A percentile compares a stretch with the other conserved stretches of the same genome.
Evolutionary conservation across 2,329 filamentous ascomycete genomes (phyloP).

Genomic region (Tolypocladium cylindrosporum): DNA sequence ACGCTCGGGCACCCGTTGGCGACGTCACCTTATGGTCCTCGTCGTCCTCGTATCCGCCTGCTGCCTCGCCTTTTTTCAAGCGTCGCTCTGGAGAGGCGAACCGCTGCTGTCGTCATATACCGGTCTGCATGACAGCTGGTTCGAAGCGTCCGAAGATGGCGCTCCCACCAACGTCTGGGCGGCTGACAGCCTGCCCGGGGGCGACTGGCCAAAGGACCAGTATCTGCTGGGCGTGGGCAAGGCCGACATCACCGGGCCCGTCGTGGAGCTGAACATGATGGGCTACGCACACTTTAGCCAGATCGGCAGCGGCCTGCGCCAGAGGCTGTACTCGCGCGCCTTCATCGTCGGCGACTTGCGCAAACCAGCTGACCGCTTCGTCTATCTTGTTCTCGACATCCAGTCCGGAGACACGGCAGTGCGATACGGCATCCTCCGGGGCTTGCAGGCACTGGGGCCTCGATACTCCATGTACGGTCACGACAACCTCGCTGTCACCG

Average conservation of each 20-base stretch:
- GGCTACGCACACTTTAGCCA: conserved; percentile 76
- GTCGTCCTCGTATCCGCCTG: conserved; percentile 6
- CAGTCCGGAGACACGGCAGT: conserved; percentile 81
- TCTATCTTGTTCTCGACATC: conserved; percentile 81
- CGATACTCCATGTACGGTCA: conserved; percentile 63
- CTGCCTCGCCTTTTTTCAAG: conserved; percentile 7
- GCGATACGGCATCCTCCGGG: conserved; percentile 70
- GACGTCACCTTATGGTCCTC: conserved; percentile 5
- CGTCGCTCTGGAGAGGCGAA: conserved; percentile 6
- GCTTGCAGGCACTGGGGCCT: conserved; percentile 54
- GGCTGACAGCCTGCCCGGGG: conserved; percentile 3
- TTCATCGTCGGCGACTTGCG: conserved; percentile 71
- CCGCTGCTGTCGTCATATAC: conserved; percentile 8
- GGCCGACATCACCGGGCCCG: conserved; percentile 54
- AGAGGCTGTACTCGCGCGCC: conserved; percentile 75
- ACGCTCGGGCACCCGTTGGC: conserved; percentile 1
- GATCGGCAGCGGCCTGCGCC: conserved; percentile 71
- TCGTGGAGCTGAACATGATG: conserved; percentile 84
- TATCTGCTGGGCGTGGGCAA: conserved; percentile 44
- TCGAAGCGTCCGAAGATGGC: neutral
- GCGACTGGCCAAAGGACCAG: conserved; percentile 7
- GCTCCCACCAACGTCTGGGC: conserved; percentile 7
- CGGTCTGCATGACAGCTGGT: conserved; percentile 1
- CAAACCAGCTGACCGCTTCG: conserved; percentile 59
- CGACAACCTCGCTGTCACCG: conserved; percentile 78